Evolutionary conservation across 768 basidiomycete genomes (phyloP).

Genomic region (Grammothele lineata): DNA sequence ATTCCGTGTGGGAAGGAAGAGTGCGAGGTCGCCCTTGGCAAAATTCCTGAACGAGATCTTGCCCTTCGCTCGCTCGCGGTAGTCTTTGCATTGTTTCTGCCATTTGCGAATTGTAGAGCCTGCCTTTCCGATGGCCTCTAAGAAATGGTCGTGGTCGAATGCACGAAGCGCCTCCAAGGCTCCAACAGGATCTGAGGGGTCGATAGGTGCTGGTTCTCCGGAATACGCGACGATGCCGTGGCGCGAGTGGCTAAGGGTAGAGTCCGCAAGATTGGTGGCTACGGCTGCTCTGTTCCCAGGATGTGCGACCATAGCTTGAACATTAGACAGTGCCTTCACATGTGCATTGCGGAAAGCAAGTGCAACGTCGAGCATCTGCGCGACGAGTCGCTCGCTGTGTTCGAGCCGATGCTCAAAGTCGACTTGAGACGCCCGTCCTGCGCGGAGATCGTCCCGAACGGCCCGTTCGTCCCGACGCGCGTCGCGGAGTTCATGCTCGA

Average conservation of each 20-base stretch:
- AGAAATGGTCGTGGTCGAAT: constrained; percentile 82
- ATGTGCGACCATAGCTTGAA: constrained; percentile 50
- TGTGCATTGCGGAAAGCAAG: constrained; percentile 75
- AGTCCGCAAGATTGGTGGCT: constrained; percentile 39
- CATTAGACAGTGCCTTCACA: constrained; percentile 62
- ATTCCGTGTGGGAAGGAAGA: constrained; percentile 95
- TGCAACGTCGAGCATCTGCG: constrained; percentile 78
- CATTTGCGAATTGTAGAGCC: constrained; percentile 91
- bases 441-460: constrained; percentile 68
- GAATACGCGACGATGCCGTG: constrained; percentile 49
- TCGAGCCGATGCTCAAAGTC: constrained; percentile 67
- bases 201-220: constrained; percentile 68
- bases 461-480: constrained; percentile 63
- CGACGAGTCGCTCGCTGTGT: constrained; percentile 62
- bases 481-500: constrained; percentile 67
- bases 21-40: constrained; percentile 87
- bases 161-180: constrained; percentile 67
- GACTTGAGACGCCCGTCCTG: constrained; percentile 64
- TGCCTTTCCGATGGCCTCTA: constrained; percentile 77
- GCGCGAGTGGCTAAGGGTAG: constrained; percentile 43
- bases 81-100: constrained; percentile 97
- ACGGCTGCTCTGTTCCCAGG: constrained; percentile 42
- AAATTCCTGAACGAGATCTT: constrained; percentile 98
- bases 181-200: constrained; percentile 67
- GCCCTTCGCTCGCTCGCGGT: constrained; percentile 90